phyloP scores from a whole-genome alignment of 352 stramenopile species.

The Pythium dissimile region DNA sequence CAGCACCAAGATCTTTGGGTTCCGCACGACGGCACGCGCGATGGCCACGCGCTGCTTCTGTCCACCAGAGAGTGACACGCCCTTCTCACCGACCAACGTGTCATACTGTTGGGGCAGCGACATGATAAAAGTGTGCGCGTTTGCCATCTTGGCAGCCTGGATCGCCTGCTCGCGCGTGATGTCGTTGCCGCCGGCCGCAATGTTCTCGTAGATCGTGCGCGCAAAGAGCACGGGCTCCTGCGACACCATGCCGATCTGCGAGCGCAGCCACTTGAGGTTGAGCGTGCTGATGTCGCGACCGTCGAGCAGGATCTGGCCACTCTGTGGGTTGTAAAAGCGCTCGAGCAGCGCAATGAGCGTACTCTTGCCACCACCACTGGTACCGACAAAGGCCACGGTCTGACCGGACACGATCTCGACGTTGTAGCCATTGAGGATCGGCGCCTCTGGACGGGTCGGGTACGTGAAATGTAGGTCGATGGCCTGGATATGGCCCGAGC shows the following conservation, averaged over 20 bases:
- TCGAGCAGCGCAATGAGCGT: conserved; percentile 44
- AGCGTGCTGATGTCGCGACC: conserved; percentile 51
- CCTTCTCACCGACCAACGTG: not conserved
- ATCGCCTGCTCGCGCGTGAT: not conserved
- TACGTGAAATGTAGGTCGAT: conserved; percentile 25
- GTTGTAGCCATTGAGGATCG: conserved; percentile 62
- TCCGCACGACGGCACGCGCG: conserved; percentile 31
- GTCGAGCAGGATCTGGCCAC: conserved; percentile 62
- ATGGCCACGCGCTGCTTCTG: not conserved
- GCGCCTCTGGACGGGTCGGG: conserved; percentile 34
- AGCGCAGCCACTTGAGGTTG: conserved; percentile 42
- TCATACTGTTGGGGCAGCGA: conserved; percentile 42
- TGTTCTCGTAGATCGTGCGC: conserved; percentile 80
- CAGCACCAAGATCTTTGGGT: conserved; percentile 43
- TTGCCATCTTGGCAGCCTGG: not conserved
- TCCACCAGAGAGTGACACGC: not conserved
- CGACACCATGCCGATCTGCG: conserved; percentile 34
- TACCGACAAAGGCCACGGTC: conserved; percentile 9
- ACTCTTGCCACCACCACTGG: conserved; percentile 12
- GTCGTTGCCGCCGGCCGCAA: conserved; percentile 27
- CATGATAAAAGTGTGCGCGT: conserved; percentile 7
- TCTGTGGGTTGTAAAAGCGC: conserved; percentile 76
- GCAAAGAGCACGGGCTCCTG: conserved; percentile 82
- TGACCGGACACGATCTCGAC: conserved; percentile 55
- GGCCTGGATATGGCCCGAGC: conserved; percentile 35